These are phyloP conservation scores for Arachis stenosperma DNA, from an alignment of 306 rosid species.

Conservation along the genomic window DNA sequence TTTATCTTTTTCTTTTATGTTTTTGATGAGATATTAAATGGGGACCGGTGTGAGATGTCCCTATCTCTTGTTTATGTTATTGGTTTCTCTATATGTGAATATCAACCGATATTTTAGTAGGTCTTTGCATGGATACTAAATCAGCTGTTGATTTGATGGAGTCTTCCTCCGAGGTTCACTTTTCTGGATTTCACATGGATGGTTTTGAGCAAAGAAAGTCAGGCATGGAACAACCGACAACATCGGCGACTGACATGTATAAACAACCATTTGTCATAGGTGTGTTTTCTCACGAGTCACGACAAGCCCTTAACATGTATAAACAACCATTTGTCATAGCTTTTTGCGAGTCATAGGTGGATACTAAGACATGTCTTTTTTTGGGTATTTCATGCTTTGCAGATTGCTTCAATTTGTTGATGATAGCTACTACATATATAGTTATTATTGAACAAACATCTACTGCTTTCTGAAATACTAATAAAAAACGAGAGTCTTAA, in stretches of 20 bases:
- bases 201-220: slow-evolving; percentile 62
- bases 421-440: not conserved
- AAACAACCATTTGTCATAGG: slow-evolving; percentile 96
- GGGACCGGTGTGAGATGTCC: too few relatives aligned
- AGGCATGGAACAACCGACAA: slow-evolving; percentile 60
- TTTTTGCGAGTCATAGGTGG: too few relatives aligned
- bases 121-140: slow-evolving; percentile 64
- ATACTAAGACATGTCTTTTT: not conserved
- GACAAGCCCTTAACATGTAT: not conserved
- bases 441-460: not conserved
- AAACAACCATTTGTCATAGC: too few relatives aligned
- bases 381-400: not conserved
- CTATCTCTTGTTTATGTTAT: not conserved
- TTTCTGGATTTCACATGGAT: slow-evolving; percentile 96
- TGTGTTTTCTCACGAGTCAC: slow-evolving; percentile 43
- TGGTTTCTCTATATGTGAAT: slow-evolving; percentile 16
- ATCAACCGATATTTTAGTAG: slow-evolving; percentile 38
- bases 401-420: slow-evolving; percentile 11
- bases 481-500: not conserved
- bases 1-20: not conserved
- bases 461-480: not conserved
- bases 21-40: too few relatives aligned
- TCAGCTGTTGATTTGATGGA: slow-evolving; percentile 82
- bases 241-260: slow-evolving; percentile 67
- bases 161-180: slow-evolving; percentile 93